These are phyloP conservation scores for Tetrahymena elliotti DNA, from an alignment of 73 alveolate species.

Conservation along the genomic window DNA sequence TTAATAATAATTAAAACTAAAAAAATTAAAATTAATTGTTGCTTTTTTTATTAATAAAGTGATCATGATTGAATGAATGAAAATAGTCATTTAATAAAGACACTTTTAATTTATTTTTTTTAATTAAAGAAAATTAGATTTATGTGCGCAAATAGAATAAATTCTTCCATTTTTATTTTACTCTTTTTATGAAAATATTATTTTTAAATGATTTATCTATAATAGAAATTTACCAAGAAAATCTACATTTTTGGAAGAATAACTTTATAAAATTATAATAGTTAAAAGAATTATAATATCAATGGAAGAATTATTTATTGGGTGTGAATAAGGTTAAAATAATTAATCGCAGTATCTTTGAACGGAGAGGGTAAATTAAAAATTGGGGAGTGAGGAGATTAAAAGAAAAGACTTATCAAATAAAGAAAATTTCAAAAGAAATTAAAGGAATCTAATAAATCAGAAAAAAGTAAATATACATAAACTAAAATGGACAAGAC, in stretches of 20 bases:
- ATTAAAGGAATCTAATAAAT: background rate
- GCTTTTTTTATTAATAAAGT: background rate
- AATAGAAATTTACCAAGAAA: background rate
- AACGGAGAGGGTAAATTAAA: background rate
- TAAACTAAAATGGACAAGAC: background rate
- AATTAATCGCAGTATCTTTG: background rate
- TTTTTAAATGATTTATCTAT: background rate
- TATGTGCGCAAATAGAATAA: background rate
- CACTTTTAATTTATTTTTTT: background rate
- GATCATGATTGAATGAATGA: background rate
- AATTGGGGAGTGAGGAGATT: background rate
- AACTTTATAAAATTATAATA: background rate
- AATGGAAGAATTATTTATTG: background rate
- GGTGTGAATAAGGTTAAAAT: background rate
- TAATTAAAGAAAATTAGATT: background rate
- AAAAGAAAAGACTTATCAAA: background rate
- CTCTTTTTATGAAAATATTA: background rate
- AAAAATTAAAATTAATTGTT: too few relatives aligned
- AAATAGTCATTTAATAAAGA: background rate
- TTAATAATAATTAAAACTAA: background rate
- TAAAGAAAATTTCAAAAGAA: background rate
- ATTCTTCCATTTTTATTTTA: background rate
- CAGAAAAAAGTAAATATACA: background rate
- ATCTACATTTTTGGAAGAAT: background rate
- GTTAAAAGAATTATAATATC: background rate